phyloP scores from a whole-genome alignment of 768 basidiomycete species.

The Boletales sp. region DNA sequence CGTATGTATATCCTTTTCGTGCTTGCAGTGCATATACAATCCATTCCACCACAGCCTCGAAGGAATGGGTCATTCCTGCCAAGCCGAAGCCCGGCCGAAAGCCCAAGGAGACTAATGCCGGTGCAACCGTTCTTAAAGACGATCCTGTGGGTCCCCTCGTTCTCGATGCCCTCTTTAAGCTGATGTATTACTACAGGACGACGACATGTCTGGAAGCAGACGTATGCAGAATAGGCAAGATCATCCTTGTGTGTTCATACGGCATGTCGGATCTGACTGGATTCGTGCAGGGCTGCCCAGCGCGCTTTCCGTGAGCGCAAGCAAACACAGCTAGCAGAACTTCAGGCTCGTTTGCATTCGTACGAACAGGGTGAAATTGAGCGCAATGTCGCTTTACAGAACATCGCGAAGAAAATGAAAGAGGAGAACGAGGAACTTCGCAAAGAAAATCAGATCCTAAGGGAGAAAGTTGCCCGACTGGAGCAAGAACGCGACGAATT shows the following conservation, averaged over 20 bases:
- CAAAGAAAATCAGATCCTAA: slow-evolving; percentile 61
- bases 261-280: slow-evolving; percentile 6
- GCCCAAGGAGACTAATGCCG: slow-evolving; percentile 55
- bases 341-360: slow-evolving; percentile 78
- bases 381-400: slow-evolving; percentile 80
- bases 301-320: slow-evolving; percentile 88
- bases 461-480: slow-evolving; percentile 43
- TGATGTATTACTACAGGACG: slow-evolving; percentile 24
- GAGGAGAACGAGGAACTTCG: slow-evolving; percentile 80
- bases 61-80: slow-evolving; percentile 84
- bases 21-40: background rate
- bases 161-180: slow-evolving; percentile 1
- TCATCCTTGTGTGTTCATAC: background rate
- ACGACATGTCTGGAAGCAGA: slow-evolving; percentile 54
- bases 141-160: slow-evolving; percentile 44
- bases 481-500: slow-evolving; percentile 36
- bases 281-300: slow-evolving; percentile 67
- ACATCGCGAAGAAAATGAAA: slow-evolving; percentile 77
- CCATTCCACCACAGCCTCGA: slow-evolving; percentile 55
- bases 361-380: slow-evolving; percentile 92
- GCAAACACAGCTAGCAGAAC: slow-evolving; percentile 81
- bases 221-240: slow-evolving; percentile 73
- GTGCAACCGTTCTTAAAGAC: slow-evolving; percentile 33
- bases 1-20: slow-evolving; percentile 37
- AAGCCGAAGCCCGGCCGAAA: slow-evolving; percentile 86